Evolutionary conservation across 257 asterid genomes (phyloP).

Genomic region (Penstemon eatonii): DNA sequence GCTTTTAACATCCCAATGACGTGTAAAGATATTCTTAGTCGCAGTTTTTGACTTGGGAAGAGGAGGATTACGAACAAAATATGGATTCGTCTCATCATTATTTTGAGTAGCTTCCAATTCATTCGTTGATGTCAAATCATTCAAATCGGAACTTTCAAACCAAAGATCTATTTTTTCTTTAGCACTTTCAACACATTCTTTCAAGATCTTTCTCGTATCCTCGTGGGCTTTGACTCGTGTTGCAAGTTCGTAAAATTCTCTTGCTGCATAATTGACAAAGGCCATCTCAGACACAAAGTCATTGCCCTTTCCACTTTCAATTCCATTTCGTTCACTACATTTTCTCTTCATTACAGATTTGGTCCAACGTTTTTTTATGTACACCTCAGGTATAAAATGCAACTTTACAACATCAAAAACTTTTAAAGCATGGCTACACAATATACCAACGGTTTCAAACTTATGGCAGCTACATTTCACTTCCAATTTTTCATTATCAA

Average conservation of each 20-base stretch:
- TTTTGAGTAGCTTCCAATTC: no score
- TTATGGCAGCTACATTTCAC: not conserved
- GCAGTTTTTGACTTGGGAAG: not conserved
- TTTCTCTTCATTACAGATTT: not conserved
- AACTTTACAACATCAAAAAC: not conserved
- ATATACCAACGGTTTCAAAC: not conserved
- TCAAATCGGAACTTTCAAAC: not conserved
- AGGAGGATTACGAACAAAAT: not conserved
- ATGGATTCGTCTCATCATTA: not conserved
- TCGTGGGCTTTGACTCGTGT: not conserved
- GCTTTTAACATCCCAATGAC: not conserved
- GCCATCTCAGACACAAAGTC: not conserved
- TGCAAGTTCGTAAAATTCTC: not conserved
- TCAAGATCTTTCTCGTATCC: not conserved
- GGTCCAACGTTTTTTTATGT: not conserved
- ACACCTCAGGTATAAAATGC: not conserved
- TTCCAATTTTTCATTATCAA: not conserved
- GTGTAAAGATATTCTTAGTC: no score
- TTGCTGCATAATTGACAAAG: not conserved
- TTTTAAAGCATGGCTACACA: not conserved
- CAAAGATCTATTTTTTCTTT: not conserved
- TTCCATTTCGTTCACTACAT: not conserved
- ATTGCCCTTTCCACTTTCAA: not conserved
- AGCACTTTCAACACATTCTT: not conserved
- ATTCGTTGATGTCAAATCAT: not conserved